Base-by-base conservation (phyloP, 2,329 filamentous ascomycete genomes). In the Colletotrichum gloeosporioides region DNA sequence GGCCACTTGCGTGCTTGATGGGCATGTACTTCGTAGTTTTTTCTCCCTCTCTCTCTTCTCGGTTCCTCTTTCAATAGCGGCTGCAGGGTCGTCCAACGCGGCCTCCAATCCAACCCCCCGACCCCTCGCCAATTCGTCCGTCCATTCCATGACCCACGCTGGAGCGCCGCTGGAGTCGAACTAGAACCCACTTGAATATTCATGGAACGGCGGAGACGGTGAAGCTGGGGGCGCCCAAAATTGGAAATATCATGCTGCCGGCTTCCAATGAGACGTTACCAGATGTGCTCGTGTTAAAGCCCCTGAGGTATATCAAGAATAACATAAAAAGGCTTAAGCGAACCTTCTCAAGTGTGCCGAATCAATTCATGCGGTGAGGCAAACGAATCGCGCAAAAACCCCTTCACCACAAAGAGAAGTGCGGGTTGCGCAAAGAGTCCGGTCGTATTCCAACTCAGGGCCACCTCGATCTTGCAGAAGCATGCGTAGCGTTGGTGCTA, bases 11-110 rank as follows among this genome's bases (percentile, higher is more conserved):
- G 39, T 73, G 57, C 70, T 76, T 13, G 36, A 53, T 36, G 61
- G 32, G 22, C 15, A 25, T 59, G 66, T 44, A 36, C 36, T 8
- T 27, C 1, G n/a, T 53, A 49, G n/a, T 3, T 32, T 15, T 66
- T 29, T 44, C 31, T 31, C 22, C 18, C 1, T 16, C 32, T n/a
- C 57, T 25, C 36, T 62, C 61, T 70, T 62, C 75, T 57, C n/a
- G 55, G 55, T 32, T 68, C 63, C 44, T 64, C 70, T 70, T 75
- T 73, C 75, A 77, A 77, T 75, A 71, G 71, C 67, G 71, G 65
- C 71, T 77, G 71, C 71, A 75, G 61, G 75, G 75, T 69, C 75
- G 34, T 75, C 49, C 66, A 36, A 29, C 39, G 61, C 55, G 44
- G 59, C 31, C 64, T 68, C 67, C 44, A 65, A 32, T 64, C 25